These are phyloP conservation scores for Hirsutella minnesotensis DNA, from an alignment of 2,329 filamentous ascomycete genomes.

Conservation along the genomic window DNA sequence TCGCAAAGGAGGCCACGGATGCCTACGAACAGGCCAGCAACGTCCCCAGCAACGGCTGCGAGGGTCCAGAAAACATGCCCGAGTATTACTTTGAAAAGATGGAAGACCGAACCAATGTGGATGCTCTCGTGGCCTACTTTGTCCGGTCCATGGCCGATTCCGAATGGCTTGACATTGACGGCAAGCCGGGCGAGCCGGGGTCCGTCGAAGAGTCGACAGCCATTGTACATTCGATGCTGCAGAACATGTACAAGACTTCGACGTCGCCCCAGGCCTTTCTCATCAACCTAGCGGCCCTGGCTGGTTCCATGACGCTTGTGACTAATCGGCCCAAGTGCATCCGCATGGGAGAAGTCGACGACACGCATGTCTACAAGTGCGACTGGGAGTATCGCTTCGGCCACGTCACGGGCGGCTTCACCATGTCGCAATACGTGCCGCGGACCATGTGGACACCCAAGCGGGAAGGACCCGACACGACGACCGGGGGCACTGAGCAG, in stretches of 20 bases:
- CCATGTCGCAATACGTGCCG: conserved; percentile 36
- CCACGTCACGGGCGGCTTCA: conserved; percentile 37
- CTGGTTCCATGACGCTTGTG: conserved; percentile 40
- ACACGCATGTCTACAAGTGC: conserved; percentile 34
- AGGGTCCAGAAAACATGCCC: conserved; percentile 10
- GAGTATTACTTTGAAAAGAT: conserved; percentile 22
- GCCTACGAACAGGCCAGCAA: conserved; percentile 6
- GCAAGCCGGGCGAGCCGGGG: conserved; percentile 28
- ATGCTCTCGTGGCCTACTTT: conserved; percentile 43
- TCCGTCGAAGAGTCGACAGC: conserved; percentile 40
- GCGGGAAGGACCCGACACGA: conserved; percentile 3
- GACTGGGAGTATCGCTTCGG: conserved; percentile 46
- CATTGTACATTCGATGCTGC: conserved; percentile 40
- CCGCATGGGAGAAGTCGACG: conserved; percentile 28
- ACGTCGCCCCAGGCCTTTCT: conserved; percentile 42
- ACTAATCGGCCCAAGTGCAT: conserved; percentile 26
- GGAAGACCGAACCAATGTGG: conserved; percentile 41
- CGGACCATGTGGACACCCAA: conserved; percentile 27
- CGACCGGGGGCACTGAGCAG: not conserved
- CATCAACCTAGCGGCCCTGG: conserved; percentile 46
- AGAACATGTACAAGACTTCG: conserved; percentile 38
- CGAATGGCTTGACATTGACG: conserved; percentile 38
- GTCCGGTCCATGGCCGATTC: conserved; percentile 36
- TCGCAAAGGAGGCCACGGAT: conserved; percentile 12
- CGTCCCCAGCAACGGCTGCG: conserved; percentile 1